Evolutionary conservation across 2,329 filamentous ascomycete species (phyloP).

Genomic region (Ceratocystis papillata): DNA sequence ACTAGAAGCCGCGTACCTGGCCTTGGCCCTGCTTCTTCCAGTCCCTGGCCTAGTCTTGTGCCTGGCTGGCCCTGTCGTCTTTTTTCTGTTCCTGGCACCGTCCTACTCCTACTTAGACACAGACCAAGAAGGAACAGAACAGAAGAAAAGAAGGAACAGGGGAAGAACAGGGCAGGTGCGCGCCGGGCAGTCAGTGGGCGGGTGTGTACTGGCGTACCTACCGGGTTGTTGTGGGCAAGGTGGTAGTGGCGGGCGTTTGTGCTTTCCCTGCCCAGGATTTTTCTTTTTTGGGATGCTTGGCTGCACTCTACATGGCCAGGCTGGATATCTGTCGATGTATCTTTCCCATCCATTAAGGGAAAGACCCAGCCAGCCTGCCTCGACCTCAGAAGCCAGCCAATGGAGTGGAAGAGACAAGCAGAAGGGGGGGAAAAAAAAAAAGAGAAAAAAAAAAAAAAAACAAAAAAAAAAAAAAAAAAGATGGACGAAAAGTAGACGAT

Average conservation of each 20-base stretch:
- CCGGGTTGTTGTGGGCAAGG: background rate
- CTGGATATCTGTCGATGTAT: too few species aligned
- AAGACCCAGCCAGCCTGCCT: too few species aligned
- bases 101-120: background rate
- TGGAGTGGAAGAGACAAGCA: too few species aligned
- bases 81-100: background rate
- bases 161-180: constrained; percentile 8
- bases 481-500: background rate
- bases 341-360: too few species aligned
- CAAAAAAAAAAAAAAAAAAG: too few species aligned
- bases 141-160: constrained; percentile 4
- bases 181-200: background rate
- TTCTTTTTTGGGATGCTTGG: background rate
- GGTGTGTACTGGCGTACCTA: background rate
- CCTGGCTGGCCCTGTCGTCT: constrained; percentile 11
- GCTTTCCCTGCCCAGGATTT: background rate
- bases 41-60: constrained; percentile 4
- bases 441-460: too few species aligned
- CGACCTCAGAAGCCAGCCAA: too few species aligned
- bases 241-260: constrained; percentile 7
- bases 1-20: constrained; percentile 6
- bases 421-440: too few species aligned
- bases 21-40: background rate
- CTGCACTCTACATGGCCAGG: background rate
- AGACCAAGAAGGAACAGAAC: constrained; percentile 10